These are phyloP conservation scores for Trifolium pratense DNA, from an alignment of 306 rosid genomes.

Conservation along the genomic window DNA sequence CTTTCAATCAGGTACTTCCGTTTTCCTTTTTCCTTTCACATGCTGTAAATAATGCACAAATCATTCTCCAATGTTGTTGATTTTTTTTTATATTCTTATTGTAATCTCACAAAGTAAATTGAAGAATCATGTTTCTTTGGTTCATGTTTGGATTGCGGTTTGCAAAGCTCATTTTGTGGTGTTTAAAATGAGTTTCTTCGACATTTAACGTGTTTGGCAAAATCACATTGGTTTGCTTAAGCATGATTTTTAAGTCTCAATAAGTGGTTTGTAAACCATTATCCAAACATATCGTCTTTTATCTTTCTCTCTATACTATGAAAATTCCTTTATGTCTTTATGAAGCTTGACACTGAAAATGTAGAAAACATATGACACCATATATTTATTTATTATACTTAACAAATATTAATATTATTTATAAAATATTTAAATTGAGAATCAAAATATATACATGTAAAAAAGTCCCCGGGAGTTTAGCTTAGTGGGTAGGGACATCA, in stretches of 20 bases:
- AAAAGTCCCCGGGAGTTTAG: no score
- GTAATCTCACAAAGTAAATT: background rate
- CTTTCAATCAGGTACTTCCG: conserved; percentile 39
- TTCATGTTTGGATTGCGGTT: background rate
- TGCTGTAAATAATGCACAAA: background rate
- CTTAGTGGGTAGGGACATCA: no score
- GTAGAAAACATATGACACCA: no score
- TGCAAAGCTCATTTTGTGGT: background rate
- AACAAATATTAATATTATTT: no score
- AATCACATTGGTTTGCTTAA: conserved; percentile 4
- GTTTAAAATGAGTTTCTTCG: background rate
- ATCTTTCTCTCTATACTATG: background rate
- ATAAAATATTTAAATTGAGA: no score
- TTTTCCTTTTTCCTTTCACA: conserved; percentile 1
- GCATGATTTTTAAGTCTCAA: background rate
- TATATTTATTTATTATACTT: no score
- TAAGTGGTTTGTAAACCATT: background rate
- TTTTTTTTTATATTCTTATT: background rate
- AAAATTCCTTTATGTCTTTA: no score
- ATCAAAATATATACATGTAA: no score
- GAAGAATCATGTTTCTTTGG: background rate
- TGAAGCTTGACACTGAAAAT: no score
- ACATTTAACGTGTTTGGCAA: background rate
- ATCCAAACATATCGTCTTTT: background rate
- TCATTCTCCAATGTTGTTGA: background rate